These are phyloP conservation scores for Talaromyces sp. DNA, from an alignment of 2,329 filamentous ascomycete species.

Conservation along the genomic window DNA sequence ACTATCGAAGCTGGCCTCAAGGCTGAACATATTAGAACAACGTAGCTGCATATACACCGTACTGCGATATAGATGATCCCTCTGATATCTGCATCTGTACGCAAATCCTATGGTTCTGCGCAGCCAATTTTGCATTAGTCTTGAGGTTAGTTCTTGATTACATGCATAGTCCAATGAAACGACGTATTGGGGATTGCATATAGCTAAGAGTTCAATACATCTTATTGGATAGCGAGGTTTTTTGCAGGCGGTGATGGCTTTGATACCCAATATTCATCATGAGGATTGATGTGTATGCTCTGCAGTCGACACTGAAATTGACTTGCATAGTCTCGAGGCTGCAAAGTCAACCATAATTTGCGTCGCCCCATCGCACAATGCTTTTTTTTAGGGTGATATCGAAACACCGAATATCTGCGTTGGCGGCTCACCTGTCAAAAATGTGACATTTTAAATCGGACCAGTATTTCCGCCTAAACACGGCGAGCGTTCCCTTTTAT, in stretches of 20 bases:
- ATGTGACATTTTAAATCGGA: background rate
- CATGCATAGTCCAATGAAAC: background rate
- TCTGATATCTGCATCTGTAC: conserved; percentile 3
- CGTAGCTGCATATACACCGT: background rate
- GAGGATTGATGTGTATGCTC: background rate
- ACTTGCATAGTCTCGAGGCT: background rate
- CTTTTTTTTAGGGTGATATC: background rate
- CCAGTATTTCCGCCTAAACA: background rate
- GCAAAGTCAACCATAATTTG: background rate
- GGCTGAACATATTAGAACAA: background rate
- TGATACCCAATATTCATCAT: background rate
- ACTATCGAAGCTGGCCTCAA: background rate
- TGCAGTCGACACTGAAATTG: background rate
- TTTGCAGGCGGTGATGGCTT: background rate
- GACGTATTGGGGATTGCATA: background rate
- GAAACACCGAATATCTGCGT: background rate
- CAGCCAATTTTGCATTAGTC: conserved; percentile 3
- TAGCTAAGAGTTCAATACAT: background rate
- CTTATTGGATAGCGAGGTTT: background rate
- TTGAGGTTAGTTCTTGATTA: background rate
- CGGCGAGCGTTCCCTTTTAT: background rate
- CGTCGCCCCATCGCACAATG: background rate
- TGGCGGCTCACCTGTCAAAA: background rate
- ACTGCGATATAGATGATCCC: background rate
- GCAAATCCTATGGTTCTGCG: background rate